Evolutionary conservation across 2,329 filamentous ascomycete genomes (phyloP).

Genomic region (Alternaria brassicicola): DNA sequence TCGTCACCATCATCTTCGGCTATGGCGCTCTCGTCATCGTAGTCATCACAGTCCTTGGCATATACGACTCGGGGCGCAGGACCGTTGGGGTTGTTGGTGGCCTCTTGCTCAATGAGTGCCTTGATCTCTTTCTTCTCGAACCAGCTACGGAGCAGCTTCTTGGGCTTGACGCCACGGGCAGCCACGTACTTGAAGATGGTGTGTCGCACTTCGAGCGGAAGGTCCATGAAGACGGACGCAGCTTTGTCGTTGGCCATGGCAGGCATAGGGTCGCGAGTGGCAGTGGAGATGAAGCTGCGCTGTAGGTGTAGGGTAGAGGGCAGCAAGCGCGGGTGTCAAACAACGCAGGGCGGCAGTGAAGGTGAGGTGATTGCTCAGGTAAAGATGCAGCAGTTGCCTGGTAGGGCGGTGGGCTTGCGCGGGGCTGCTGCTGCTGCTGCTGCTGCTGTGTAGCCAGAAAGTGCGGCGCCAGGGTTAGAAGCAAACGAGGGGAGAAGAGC

Average conservation of each 20-base stretch:
- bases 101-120: slow-evolving; percentile 19
- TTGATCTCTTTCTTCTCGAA: slow-evolving; percentile 44
- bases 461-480: background rate
- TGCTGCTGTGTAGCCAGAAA: slow-evolving; percentile 10
- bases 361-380: background rate
- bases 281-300: background rate
- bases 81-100: slow-evolving; percentile 15
- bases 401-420: slow-evolving; percentile 9
- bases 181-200: slow-evolving; percentile 34
- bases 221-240: slow-evolving; percentile 21
- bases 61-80: slow-evolving; percentile 15
- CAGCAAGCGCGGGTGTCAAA: background rate
- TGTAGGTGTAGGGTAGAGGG: background rate
- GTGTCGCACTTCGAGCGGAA: slow-evolving; percentile 44
- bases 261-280: background rate
- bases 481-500: background rate
- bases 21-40: slow-evolving; percentile 14
- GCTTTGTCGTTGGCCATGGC: slow-evolving; percentile 13
- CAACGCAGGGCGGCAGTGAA: background rate
- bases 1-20: slow-evolving; percentile 19
- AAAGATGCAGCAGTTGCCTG: slow-evolving; percentile 23
- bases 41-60: slow-evolving; percentile 12
- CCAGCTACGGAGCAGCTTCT: slow-evolving; percentile 41
- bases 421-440: too few species aligned
- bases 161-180: slow-evolving; percentile 22